A percentile compares a stretch with the other conserved stretches of the same genome.
These are phyloP conservation scores for Pseudonitzschia multiseries DNA, from an alignment of 108 stramenopile genomes.

Conservation along the genomic window DNA sequence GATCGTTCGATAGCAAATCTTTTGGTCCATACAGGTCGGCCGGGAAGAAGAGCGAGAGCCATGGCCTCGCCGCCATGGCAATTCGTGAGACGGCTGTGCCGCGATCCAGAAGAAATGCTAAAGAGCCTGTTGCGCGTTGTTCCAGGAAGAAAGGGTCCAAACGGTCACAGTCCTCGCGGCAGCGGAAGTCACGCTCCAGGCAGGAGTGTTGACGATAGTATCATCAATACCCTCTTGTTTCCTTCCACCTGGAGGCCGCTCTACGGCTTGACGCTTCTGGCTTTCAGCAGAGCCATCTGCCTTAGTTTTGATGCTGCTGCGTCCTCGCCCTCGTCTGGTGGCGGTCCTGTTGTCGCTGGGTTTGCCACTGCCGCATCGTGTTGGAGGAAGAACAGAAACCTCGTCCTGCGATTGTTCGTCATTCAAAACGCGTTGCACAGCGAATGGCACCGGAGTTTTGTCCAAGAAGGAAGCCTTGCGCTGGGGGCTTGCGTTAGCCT, in stretches of 20 bases:
- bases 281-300: constrained; percentile 27
- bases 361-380: constrained; percentile 11
- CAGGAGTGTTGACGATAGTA: not conserved
- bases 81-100: constrained; percentile 44
- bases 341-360: not conserved
- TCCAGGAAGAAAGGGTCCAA: constrained; percentile 1
- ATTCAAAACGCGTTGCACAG: constrained; percentile 60
- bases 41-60: constrained; percentile 21
- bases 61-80: constrained; percentile 44
- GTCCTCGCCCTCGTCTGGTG: not conserved
- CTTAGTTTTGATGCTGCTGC: not conserved
- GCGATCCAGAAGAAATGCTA: constrained; percentile 58
- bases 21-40: not conserved
- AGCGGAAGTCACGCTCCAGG: not conserved
- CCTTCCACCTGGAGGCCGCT: constrained; percentile 73
- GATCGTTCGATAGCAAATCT: not conserved
- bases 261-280: constrained; percentile 25
- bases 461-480: constrained; percentile 67
- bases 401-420: constrained; percentile 58
- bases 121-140: constrained; percentile 13
- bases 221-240: constrained; percentile 59
- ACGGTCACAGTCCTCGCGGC: not conserved
- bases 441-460: constrained; percentile 79
- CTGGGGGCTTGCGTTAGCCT: constrained; percentile 52
- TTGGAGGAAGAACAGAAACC: constrained; percentile 26